phyloP scores from a whole-genome alignment of 2,329 filamentous ascomycete genomes.

The Fusarium staphyleae region DNA sequence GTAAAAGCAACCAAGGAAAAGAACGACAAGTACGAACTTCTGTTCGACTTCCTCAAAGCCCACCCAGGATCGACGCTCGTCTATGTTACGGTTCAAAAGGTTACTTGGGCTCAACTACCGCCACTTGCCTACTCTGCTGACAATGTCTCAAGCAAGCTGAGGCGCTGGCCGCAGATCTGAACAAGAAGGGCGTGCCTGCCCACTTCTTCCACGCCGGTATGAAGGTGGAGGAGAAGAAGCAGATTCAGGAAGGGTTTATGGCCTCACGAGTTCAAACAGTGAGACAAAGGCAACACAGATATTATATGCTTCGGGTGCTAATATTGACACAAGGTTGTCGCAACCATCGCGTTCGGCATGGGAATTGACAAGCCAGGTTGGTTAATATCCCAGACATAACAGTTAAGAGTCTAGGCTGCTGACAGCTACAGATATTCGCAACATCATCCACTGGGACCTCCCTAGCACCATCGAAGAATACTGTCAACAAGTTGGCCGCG shows the following conservation, averaged over 20 bases:
- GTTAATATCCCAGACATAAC: neutral
- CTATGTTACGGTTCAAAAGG: constrained; percentile 65
- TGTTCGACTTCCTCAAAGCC: constrained; percentile 56
- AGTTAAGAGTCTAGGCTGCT: neutral
- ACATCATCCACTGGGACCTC: constrained; percentile 61
- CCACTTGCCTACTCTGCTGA: constrained; percentile 3
- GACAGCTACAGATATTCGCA: constrained; percentile 54
- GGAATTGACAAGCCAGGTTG: constrained; percentile 60
- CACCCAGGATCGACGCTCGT: constrained; percentile 65
- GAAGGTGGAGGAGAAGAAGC: constrained; percentile 52
- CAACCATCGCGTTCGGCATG: constrained; percentile 67
- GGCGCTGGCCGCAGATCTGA: constrained; percentile 49
- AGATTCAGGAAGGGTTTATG: constrained; percentile 62
- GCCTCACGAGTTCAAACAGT: constrained; percentile 49
- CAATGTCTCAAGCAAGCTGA: constrained; percentile 51
- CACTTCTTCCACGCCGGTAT: constrained; percentile 60
- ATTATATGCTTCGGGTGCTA: neutral
- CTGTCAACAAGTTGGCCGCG: constrained; percentile 64
- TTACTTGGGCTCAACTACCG: neutral
- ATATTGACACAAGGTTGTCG: constrained; percentile 39
- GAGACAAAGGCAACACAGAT: neutral
- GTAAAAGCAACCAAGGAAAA: constrained; percentile 53
- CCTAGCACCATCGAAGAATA: constrained; percentile 63
- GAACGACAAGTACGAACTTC: constrained; percentile 53
- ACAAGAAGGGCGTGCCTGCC: constrained; percentile 49